phyloP scores from a whole-genome alignment of 768 basidiomycete species.

The Pleurotus giganteus region DNA sequence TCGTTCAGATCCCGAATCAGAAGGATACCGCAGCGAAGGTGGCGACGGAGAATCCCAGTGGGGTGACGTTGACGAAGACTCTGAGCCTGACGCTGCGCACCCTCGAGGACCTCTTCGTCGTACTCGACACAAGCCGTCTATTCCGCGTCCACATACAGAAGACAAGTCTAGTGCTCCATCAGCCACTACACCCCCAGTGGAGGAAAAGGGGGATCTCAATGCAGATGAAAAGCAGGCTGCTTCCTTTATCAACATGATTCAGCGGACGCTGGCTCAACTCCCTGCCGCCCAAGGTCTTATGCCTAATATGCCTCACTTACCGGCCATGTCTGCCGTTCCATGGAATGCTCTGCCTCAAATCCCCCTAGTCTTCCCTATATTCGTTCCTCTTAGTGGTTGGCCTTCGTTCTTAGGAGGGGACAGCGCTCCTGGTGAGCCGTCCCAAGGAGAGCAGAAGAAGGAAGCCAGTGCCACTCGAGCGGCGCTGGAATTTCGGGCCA shows the following conservation, averaged over 20 bases:
- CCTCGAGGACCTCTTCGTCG: slow-evolving; percentile 21
- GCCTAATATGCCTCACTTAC: slow-evolving; percentile 55
- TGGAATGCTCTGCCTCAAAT: slow-evolving; percentile 66
- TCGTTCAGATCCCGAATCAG: slow-evolving; percentile 22
- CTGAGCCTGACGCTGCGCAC: slow-evolving; percentile 33
- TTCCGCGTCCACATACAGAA: slow-evolving; percentile 20
- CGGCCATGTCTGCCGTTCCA: slow-evolving; percentile 61
- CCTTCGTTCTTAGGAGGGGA: slow-evolving; percentile 61
- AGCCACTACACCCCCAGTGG: slow-evolving; percentile 18
- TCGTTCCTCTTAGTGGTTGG: slow-evolving; percentile 68
- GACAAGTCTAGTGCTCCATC: slow-evolving; percentile 32
- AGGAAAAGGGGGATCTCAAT: slow-evolving; percentile 8
- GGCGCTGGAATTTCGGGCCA: slow-evolving; percentile 63
- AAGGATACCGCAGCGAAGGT: slow-evolving; percentile 15
- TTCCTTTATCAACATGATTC: slow-evolving; percentile 67
- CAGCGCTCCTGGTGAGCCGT: slow-evolving; percentile 26
- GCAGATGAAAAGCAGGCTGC: slow-evolving; percentile 45
- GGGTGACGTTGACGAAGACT: slow-evolving; percentile 72
- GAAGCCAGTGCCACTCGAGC: slow-evolving; percentile 44
- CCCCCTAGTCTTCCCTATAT: slow-evolving; percentile 77
- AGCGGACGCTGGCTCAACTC: slow-evolving; percentile 67
- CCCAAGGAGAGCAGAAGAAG: slow-evolving; percentile 33
- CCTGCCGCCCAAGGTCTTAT: slow-evolving; percentile 54
- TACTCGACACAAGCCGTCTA: slow-evolving; percentile 27
- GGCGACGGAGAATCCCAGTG: slow-evolving; percentile 60